A percentile compares a stretch with the other conserved stretches of the same genome.
These are phyloP conservation scores for Talaromyces sp. DNA, from an alignment of 2,329 filamentous ascomycete species.

Conservation along the genomic window DNA sequence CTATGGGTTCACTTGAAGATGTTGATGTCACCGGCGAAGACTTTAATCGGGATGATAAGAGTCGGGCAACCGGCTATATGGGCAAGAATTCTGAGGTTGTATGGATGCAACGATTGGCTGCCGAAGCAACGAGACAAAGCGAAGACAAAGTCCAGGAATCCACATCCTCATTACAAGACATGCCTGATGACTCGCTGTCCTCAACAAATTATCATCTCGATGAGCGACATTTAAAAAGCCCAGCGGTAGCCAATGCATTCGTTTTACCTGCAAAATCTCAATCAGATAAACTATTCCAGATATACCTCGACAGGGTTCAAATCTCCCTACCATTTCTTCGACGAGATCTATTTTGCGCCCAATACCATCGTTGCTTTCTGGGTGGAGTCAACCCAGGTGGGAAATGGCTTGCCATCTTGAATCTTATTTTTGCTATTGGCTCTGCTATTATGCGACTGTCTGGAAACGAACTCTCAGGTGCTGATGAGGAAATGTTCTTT, in stretches of 20 bases:
- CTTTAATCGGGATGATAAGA: constrained; percentile 11
- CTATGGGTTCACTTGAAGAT: neutral
- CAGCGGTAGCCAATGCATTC: neutral
- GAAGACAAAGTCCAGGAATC: neutral
- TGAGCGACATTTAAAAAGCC: neutral
- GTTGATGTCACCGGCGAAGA: constrained; percentile 5
- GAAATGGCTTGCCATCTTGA: constrained; percentile 34
- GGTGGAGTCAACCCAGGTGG: constrained; percentile 17
- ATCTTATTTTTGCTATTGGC: constrained; percentile 37
- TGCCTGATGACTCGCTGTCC: neutral
- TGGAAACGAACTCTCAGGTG: neutral
- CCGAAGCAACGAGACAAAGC: neutral
- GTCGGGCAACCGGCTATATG: constrained; percentile 30
- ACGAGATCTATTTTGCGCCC: constrained; percentile 26
- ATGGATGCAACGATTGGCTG: constrained; percentile 33
- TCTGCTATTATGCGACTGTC: constrained; percentile 32
- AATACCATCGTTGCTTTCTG: constrained; percentile 27
- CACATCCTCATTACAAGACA: neutral
- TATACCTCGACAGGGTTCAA: constrained; percentile 32
- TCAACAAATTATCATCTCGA: neutral
- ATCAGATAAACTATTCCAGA: neutral
- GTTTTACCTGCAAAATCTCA: neutral
- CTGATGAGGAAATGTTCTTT: constrained; percentile 34
- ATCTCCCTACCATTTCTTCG: constrained; percentile 34
- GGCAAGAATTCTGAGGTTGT: constrained; percentile 38